A percentile compares a stretch with the other conserved stretches of the same genome.
Conservation (phyloP, 2,329 filamentous ascomycete species). For the Talaromyces amestolkiae region DNA sequence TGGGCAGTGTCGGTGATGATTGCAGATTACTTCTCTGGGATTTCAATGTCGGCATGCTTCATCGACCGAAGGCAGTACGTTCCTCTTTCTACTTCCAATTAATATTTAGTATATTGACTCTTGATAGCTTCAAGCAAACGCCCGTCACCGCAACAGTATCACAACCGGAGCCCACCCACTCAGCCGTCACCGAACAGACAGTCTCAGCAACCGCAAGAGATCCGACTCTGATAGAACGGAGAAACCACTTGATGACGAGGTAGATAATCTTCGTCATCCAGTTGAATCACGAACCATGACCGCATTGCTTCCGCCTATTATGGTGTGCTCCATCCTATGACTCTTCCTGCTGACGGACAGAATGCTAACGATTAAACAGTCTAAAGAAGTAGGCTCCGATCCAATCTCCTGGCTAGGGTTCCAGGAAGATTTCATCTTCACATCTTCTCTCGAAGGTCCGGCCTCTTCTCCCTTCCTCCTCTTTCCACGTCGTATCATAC, state of each 20-base stretch:
- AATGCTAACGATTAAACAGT: constrained; percentile 47
- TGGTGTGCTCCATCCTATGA: constrained; percentile 57
- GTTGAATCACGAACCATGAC: constrained; percentile 83
- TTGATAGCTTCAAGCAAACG: constrained; percentile 34
- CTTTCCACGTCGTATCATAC: not conserved
- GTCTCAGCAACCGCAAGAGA: constrained; percentile 59
- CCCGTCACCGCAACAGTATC: constrained; percentile 41
- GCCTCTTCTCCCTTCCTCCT: not conserved
- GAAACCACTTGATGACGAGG: constrained; percentile 44
- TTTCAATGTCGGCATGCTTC: constrained; percentile 94
- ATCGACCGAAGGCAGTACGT: constrained; percentile 79
- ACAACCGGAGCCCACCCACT: constrained; percentile 35
- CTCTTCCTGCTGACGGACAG: not conserved
- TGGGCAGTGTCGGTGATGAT: constrained; percentile 94
- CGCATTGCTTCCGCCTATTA: constrained; percentile 83
- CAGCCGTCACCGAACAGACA: constrained; percentile 62
- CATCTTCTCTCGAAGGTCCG: constrained; percentile 84
- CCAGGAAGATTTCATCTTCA: constrained; percentile 88
- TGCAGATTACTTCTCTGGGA: constrained; percentile 91
- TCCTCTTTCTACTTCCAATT: constrained; percentile 16
- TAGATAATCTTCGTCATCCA: constrained; percentile 66
- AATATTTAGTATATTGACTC: constrained; percentile 6
- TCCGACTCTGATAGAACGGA: constrained; percentile 67
- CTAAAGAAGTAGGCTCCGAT: constrained; percentile 80
- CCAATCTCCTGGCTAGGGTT: constrained; percentile 91